phyloP scores from a whole-genome alignment of 306 rosid species.

The Astragalus membranaceus region DNA sequence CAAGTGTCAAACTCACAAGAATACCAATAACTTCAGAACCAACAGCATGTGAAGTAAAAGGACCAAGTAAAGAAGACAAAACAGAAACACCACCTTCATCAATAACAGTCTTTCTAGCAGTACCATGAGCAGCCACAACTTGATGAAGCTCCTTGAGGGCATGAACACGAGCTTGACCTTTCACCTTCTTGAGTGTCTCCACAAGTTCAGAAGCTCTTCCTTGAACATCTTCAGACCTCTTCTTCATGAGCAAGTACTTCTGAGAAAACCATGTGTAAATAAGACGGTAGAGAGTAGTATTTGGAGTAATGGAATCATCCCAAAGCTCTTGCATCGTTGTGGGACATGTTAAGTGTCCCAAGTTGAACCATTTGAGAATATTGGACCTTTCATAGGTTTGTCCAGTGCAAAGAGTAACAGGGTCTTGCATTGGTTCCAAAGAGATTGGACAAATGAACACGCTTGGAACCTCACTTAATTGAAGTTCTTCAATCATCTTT shows the following conservation, averaged over 20 bases:
- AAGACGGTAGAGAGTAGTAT: conserved; percentile 53
- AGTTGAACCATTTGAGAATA: conserved; percentile 67
- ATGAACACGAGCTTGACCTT: conserved; percentile 69
- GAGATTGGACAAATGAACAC: conserved; percentile 85
- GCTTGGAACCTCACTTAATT: conserved; percentile 54
- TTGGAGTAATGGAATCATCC: conserved; percentile 73
- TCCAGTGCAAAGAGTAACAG: conserved; percentile 77
- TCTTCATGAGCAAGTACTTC: conserved; percentile 64
- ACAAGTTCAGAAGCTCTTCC: conserved; percentile 67
- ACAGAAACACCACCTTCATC: conserved; percentile 57
- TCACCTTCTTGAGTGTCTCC: conserved; percentile 59
- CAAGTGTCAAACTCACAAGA: conserved; percentile 55
- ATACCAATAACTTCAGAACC: conserved; percentile 64
- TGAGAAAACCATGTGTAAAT: conserved; percentile 65
- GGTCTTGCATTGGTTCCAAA: conserved; percentile 82
- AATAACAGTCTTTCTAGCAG: conserved; percentile 47
- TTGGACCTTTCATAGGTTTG: conserved; percentile 76
- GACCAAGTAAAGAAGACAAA: conserved; percentile 54
- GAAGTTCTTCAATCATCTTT: conserved; percentile 72
- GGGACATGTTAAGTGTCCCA: conserved; percentile 72
- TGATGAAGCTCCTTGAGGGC: conserved; percentile 68
- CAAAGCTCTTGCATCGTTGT: conserved; percentile 88
- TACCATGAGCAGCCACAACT: conserved; percentile 48
- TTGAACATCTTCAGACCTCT: conserved; percentile 70
- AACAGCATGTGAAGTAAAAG: conserved; percentile 72